Base-by-base conservation (phyloP, 805 yeast genomes). In the Monosporozyma solicola region DNA sequence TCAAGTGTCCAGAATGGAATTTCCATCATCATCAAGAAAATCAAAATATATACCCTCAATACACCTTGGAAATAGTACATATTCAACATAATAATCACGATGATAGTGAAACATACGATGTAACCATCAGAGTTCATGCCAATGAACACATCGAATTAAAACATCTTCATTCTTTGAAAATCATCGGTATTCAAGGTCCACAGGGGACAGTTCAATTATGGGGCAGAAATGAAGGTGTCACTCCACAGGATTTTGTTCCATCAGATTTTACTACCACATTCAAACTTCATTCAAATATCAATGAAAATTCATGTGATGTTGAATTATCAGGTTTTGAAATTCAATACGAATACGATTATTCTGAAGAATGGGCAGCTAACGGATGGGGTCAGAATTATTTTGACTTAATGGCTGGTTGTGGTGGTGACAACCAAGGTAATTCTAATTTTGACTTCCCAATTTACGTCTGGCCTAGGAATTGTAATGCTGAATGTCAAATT, bases 301-400 rank as follows among this genome's bases (percentile, higher is more conserved):
- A 8, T 29, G 11, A 16, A 4, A 54, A 54, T 9, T 47, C 46
- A n/a, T 25, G 48, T 2, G 47, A 46, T 2, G 55, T 58, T 2
- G 58, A 60, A 61, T 48, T 61, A 55, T 64, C 64, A 22, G 52
- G 50, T 25, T 58, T 61, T 47, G 58, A 58, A 48, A 54, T 61
- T 24, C 57, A 58, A 33, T 60, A 50, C 31, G 61, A 56, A 43
- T 61, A 60, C 41, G 22, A 53, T 9, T 55, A 53, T 20, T 59
- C 60, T 11, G 32, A 47, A 20, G 52, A 27, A 41, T 41, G 47
- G 32, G 10, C 41, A 6, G 49, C 51, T 3, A 59, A 60, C 59
- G 41, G 22, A n/a, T 58, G 62, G 57, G 60, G 61, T 16, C 41
- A 53, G 4, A 47, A 52, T 5, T 33, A 56, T 0, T 61, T 61